Conservation (phyloP, 2,329 filamentous ascomycete genomes). For the Orbilia oligospora region DNA sequence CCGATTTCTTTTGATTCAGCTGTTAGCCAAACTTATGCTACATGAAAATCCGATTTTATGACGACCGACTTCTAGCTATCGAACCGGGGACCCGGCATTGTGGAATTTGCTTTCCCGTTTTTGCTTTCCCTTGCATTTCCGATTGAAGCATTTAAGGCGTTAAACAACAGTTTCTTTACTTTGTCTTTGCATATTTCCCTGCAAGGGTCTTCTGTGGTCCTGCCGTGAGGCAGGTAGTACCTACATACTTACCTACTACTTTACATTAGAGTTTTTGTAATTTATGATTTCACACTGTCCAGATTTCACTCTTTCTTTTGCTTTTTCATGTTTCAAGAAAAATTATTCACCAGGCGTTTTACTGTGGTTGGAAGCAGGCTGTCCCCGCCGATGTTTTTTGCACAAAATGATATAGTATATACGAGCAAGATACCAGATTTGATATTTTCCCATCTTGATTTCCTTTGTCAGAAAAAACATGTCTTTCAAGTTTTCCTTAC, state of each 20-base stretch:
- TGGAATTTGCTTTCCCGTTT: conserved; percentile 20
- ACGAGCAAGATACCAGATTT: conserved; percentile 58
- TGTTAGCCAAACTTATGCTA: conserved; percentile 50
- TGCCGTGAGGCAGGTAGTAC: conserved; percentile 8
- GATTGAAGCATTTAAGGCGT: conserved; percentile 56
- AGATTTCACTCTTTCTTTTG: conserved; percentile 33
- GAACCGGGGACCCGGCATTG: conserved; percentile 24
- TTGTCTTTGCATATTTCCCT: conserved; percentile 39
- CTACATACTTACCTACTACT: conserved; percentile 32
- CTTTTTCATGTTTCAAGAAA: conserved; percentile 24
- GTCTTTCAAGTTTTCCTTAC: conserved; percentile 16
- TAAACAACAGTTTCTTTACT: conserved; percentile 44
- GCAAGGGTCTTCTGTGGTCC: conserved; percentile 40
- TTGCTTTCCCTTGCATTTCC: conserved; percentile 33
- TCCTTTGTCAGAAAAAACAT: conserved; percentile 27
- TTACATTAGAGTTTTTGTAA: conserved; percentile 51
- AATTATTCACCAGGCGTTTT: conserved; percentile 47
- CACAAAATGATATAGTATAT: conserved; percentile 51
- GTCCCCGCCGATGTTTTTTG: conserved; percentile 47
- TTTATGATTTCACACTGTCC: conserved; percentile 43
- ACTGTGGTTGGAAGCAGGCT: conserved; percentile 52
- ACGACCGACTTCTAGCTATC: conserved; percentile 17
- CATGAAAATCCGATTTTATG: conserved; percentile 34
- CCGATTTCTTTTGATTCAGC: conserved; percentile 57
- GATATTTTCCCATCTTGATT: conserved; percentile 37